Base-by-base conservation (phyloP, 257 asterid genomes). In the Buddleja alternifolia region DNA sequence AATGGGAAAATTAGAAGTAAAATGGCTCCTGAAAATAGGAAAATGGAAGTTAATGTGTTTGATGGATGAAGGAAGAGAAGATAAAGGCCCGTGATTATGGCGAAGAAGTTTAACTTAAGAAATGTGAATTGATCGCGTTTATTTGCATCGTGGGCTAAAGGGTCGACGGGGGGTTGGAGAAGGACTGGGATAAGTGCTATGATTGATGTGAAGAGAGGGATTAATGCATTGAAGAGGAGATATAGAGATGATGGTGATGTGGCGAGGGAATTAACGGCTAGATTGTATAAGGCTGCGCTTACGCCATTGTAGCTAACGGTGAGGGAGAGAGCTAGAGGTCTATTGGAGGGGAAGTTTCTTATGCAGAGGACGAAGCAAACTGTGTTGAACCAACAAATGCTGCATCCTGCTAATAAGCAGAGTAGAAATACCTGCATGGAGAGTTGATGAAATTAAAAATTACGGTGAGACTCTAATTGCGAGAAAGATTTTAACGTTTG, bases 331-430 rank as follows among this genome's bases (percentile, higher is more conserved):
- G 98, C 96, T 5, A 90, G 90, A 0, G 98, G 96, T 63, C 82
- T 77, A 17, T 74, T 83, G 2, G 86, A 70, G 0, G 97, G 95
- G 83, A 93, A 93, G 44, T 90, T 90, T 73, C 69, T 86, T 57
- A 90, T 80, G 88, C 98, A 90, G 19, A 93, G 97, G 37, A 93
- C 93, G 60, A 85, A 93, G 72, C 98, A 90, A 12, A 93, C 92
- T 8, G 98, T 93, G 54, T 93, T 93, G 78, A 93, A 93, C 98
- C 98, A 93, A 67, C 93, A 86, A 24, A 93, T 90, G 92, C 98
- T 93, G 73, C 86, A 75, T 52, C 98, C 97, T 24, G 90, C 84
- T 75, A 93, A 73, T 59, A 93, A 82, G 83, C 98, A 90, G 15
- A 90, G 84, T 23, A 86, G 40, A 66, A 90, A 84, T 14, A 93